Evolutionary conservation across 371 early-diverging fungal species (phyloP).

Genomic region (Mortierella sp.): DNA sequence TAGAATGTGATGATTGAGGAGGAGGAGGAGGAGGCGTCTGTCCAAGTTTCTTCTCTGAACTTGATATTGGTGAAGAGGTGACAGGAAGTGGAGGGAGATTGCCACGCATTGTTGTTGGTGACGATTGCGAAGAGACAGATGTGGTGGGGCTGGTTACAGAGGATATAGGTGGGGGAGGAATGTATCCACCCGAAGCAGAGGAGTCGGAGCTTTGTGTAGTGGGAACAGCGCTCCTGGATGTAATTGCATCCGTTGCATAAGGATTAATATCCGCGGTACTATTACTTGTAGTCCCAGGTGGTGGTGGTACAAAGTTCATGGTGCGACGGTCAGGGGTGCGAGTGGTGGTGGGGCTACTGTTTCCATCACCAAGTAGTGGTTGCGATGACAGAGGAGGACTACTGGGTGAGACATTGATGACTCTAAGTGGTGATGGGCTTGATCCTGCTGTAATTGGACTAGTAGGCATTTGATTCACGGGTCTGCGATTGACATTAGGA

Average conservation of each 20-base stretch:
- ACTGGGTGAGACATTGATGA: conserved; percentile 44
- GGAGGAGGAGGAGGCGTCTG: conserved; percentile 16
- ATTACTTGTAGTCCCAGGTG: not conserved
- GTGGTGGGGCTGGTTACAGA: conserved; percentile 9
- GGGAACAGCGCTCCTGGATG: conserved; percentile 4
- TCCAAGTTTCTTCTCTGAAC: conserved; percentile 18
- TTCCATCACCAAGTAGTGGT: not conserved
- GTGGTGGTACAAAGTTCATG: conserved; percentile 21
- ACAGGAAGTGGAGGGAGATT: conserved; percentile 29
- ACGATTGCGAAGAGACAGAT: not conserved
- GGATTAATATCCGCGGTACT: conserved; percentile 31
- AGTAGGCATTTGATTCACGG: conserved; percentile 26
- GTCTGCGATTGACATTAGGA: conserved; percentile 27
- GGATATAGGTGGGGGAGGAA: conserved; percentile 20
- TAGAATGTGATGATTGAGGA: conserved; percentile 14
- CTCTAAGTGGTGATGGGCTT: conserved; percentile 39
- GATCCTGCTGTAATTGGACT: conserved; percentile 14
- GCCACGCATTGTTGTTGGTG: conserved; percentile 11
- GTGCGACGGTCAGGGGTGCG: conserved; percentile 13
- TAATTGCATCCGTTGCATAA: conserved; percentile 50
- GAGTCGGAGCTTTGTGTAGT: not conserved
- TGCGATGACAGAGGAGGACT: conserved; percentile 28
- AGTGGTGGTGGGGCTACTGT: conserved; percentile 2
- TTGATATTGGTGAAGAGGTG: conserved; percentile 22
- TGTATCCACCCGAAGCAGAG: conserved; percentile 3